These are phyloP conservation scores for Trypanosoma congolense DNA, from an alignment of 208 protist genomes.

Conservation along the genomic window DNA sequence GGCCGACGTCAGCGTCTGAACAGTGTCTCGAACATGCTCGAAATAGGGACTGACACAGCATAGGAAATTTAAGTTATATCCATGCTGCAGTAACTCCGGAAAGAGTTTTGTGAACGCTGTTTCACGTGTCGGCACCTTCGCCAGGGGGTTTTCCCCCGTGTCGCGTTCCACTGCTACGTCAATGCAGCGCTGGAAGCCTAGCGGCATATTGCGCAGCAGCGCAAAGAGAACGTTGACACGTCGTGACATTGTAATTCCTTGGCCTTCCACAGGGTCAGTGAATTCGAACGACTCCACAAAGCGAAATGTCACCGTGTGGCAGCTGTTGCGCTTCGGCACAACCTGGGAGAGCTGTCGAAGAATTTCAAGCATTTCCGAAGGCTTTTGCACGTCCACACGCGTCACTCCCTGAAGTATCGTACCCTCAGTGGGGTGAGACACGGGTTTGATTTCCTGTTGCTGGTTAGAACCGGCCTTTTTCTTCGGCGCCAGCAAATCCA, in stretches of 20 bases:
- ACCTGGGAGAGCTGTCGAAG: conserved; percentile 47
- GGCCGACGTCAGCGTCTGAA: conserved; percentile 64
- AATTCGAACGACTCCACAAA: conserved; percentile 86
- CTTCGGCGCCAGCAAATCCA: conserved; percentile 48
- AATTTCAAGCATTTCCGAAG: conserved; percentile 29
- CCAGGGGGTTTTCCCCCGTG: conserved; percentile 77
- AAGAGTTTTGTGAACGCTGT: conserved; percentile 74
- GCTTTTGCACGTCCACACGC: conserved; percentile 26
- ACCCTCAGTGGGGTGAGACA: conserved; percentile 29
- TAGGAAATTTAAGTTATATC: conserved; percentile 63
- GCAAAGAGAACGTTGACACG: conserved; percentile 68
- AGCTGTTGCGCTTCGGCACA: conserved; percentile 58
- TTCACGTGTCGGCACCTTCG: conserved; percentile 80
- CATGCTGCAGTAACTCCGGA: conserved; percentile 65
- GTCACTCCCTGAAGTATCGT: conserved; percentile 54
- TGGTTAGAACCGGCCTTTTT: background rate
- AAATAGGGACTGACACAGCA: conserved; percentile 81
- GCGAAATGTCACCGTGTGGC: conserved; percentile 64
- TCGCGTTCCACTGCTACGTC: conserved; percentile 82
- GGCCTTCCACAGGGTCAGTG: conserved; percentile 65
- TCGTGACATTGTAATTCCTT: conserved; percentile 73
- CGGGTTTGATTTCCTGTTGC: conserved; percentile 44
- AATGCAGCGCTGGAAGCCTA: conserved; percentile 77
- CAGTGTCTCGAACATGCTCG: conserved; percentile 63
- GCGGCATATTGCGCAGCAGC: conserved; percentile 66